These are phyloP conservation scores for cucumber (Cucumis sativus) DNA, from an alignment of 306 rosid species.

Conservation along the genomic window Cucumber_9930_V3 NC_026659.2:28171501-28172000, in stretches of 20 bases:
- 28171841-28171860: neutral
- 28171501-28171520: neutral
- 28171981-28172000: neutral
- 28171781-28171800: neutral
- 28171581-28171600: neutral
- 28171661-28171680: neutral
- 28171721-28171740: neutral
- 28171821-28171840: neutral
- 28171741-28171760: neutral
- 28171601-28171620: neutral
- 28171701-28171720: neutral
- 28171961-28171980: neutral
- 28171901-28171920: neutral
- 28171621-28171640: neutral
- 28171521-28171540: neutral
- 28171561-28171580: slow-evolving; percentile 1
- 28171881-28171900: neutral
- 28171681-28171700: neutral
- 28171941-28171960: neutral
- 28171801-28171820: neutral
- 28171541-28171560: neutral
- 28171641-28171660: neutral
- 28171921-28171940: neutral
- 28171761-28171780: neutral
- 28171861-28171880: neutral